phyloP scores from a whole-genome alignment of 495 filamentous ascomycete genomes.

The Entonaema liquescens region DNA sequence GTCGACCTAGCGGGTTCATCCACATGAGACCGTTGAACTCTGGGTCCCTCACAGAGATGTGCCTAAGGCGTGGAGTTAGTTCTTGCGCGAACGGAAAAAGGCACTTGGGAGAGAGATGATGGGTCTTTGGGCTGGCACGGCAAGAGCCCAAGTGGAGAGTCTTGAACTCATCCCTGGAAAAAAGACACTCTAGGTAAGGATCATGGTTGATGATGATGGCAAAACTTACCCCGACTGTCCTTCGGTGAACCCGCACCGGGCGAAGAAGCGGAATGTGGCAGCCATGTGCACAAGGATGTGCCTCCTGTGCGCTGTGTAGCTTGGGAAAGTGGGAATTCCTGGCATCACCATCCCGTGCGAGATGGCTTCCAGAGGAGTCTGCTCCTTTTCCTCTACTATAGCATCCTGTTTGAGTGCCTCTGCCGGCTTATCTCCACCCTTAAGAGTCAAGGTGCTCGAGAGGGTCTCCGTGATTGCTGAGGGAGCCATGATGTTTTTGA shows the following conservation, averaged over 20 bases:
- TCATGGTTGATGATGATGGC: background rate
- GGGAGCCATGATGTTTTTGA: slow-evolving; percentile 39
- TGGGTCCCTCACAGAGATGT: slow-evolving; percentile 72
- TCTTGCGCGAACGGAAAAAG: slow-evolving; percentile 45
- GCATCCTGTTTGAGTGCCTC: background rate
- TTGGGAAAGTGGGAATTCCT: slow-evolving; percentile 59
- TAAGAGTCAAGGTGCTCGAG: slow-evolving; percentile 17
- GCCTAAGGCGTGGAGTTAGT: slow-evolving; percentile 57
- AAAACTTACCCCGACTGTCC: slow-evolving; percentile 61
- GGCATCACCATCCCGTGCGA: slow-evolving; percentile 44
- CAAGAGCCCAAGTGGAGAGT: background rate
- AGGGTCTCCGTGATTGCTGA: slow-evolving; percentile 40
- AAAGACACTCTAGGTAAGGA: background rate
- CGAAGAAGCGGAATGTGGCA: slow-evolving; percentile 66
- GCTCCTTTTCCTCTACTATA: slow-evolving; percentile 16
- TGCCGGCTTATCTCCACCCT: slow-evolving; percentile 15
- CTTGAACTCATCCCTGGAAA: background rate
- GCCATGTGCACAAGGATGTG: slow-evolving; percentile 67
- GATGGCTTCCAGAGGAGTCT: slow-evolving; percentile 42
- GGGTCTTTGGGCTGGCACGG: background rate
- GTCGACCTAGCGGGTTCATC: slow-evolving; percentile 68
- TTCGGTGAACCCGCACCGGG: slow-evolving; percentile 67
- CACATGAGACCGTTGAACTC: slow-evolving; percentile 69
- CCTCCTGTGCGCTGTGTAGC: slow-evolving; percentile 51
- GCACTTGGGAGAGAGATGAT: slow-evolving; percentile 43